Percentiles rank a stretch among this genome's conserved stretches.
Evolutionary conservation across 2,329 filamentous ascomycete genomes (phyloP).

Genomic region (Exophiala bonariae): DNA sequence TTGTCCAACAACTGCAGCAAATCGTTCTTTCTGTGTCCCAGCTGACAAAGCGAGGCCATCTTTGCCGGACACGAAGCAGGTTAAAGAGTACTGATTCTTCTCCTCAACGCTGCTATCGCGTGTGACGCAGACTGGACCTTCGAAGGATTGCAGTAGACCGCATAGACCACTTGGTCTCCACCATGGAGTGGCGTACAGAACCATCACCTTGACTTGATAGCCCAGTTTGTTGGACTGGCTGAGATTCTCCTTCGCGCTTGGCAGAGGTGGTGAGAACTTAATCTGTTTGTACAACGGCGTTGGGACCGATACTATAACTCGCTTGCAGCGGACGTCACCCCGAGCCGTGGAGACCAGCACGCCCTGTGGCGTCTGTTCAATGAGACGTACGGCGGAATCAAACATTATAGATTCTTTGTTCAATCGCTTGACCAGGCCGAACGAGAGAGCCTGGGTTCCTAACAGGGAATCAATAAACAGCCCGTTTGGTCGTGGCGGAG

Average conservation of each 20-base stretch:
- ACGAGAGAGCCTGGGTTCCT: too few relatives aligned
- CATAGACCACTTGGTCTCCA: slow-evolving; percentile 27
- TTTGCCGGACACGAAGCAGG: slow-evolving; percentile 23
- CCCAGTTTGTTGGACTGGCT: slow-evolving; percentile 40
- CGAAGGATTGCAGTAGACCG: slow-evolving; percentile 43
- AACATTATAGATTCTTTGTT: slow-evolving; percentile 28
- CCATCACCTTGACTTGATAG: slow-evolving; percentile 53
- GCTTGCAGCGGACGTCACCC: slow-evolving; percentile 20
- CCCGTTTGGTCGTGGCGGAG: too few relatives aligned
- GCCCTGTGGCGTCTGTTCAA: slow-evolving; percentile 29
- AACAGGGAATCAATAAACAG: too few relatives aligned
- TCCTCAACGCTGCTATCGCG: slow-evolving; percentile 43
- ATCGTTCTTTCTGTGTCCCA: slow-evolving; percentile 5
- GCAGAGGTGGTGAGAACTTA: slow-evolving; percentile 48
- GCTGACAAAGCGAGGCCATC: background rate
- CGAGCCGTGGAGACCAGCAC: slow-evolving; percentile 10
- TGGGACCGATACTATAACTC: slow-evolving; percentile 51
- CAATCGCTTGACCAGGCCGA: slow-evolving; percentile 30
- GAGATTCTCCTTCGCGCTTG: slow-evolving; percentile 38
- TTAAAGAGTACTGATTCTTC: slow-evolving; percentile 32
- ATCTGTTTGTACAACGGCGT: slow-evolving; percentile 48
- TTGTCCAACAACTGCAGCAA: slow-evolving; percentile 7
- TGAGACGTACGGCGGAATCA: slow-evolving; percentile 29
- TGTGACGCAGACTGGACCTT: slow-evolving; percentile 46
- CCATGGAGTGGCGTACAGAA: slow-evolving; percentile 48